Base-by-base conservation (phyloP, 1,284 basidiomycete species). In the Papiliotrema flavescens region DNA sequence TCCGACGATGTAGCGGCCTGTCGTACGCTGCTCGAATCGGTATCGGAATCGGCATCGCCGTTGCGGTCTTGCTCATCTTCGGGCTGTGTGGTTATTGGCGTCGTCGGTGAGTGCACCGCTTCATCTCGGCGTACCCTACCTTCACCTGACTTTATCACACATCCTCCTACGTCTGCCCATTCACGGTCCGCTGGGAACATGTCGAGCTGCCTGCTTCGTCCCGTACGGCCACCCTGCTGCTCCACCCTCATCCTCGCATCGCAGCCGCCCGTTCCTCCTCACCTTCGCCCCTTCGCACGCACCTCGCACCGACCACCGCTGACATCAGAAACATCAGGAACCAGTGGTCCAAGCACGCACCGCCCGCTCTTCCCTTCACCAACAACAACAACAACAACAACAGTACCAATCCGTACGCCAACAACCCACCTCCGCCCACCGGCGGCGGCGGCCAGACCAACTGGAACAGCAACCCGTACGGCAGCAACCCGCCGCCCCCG, bases 21-120 rank as follows among this genome's bases (percentile, higher is more conserved):
- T 46, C 54, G 5, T 65, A 63, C 46, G 73, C 70, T 32, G 71
- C 71, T 3, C 56, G 73, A 32, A 64, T 73, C 40, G 74, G 71
- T 53, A 74, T 76, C 42, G 74, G 73, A 54, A 55, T 74, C 8
- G 71, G 70, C 36, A 53, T 75, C 19, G 74, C 68, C 6, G 69
- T 57, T 15, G 69, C 52, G 26, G 65, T 76, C 1, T 14, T 73
- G 3, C 24, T 71, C 14, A 34, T 74, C 34, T 66, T 69, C 34
- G n/a, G 47, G 14, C 36, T 65, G 0, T 59, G 66, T 53, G 69
- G 68, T 14, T 58, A 50, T 20, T 65, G 63, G 63, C 62, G 69
- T n/a, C 54, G 74, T 47, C 61, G 61, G 73, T 76, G 56, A 67
- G 73, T 70, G 17, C 32, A 37, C 39, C 5, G 17, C 26, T 24